These are phyloP conservation scores for Globomyces sp. DNA, from an alignment of 371 early-diverging fungal species.

Conservation along the genomic window DNA sequence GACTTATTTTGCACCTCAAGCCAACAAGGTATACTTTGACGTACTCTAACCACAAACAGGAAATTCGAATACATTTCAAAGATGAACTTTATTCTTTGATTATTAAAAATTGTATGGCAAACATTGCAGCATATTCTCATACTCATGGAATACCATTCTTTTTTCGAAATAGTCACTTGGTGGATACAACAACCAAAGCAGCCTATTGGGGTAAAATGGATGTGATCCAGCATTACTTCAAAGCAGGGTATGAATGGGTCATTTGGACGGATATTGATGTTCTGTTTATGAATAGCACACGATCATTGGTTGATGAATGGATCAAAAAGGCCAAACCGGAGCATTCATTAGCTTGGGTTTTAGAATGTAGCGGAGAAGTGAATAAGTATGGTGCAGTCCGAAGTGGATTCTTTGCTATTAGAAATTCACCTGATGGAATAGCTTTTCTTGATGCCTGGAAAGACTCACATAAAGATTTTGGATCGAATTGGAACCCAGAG, in stretches of 20 bases:
- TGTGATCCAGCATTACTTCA: conserved; percentile 2
- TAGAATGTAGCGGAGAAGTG: neutral
- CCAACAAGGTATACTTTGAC: neutral
- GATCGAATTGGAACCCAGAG: conserved; percentile 2
- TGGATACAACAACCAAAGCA: neutral
- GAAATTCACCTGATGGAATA: neutral
- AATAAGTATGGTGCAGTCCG: neutral
- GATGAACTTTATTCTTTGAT: neutral
- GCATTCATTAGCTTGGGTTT: neutral
- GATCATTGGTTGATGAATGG: neutral
- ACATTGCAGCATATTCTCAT: neutral
- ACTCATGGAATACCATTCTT: conserved; percentile 1
- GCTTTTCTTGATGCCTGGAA: conserved; percentile 1
- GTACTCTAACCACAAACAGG: too few relatives aligned
- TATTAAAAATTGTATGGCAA: neutral
- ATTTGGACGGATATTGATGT: conserved; percentile 11
- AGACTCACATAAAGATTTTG: neutral
- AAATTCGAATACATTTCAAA: neutral
- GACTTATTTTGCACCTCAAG: conserved; percentile 5
- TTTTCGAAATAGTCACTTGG: conserved; percentile 4
- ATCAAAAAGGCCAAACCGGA: neutral
- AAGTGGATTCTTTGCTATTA: conserved; percentile 2
- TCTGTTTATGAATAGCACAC: neutral
- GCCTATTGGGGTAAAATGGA: conserved; percentile 17
- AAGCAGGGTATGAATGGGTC: conserved; percentile 6